Base-by-base conservation (phyloP, 1,139 yeast genomes). In the Citeromyces siamensis region DNA sequence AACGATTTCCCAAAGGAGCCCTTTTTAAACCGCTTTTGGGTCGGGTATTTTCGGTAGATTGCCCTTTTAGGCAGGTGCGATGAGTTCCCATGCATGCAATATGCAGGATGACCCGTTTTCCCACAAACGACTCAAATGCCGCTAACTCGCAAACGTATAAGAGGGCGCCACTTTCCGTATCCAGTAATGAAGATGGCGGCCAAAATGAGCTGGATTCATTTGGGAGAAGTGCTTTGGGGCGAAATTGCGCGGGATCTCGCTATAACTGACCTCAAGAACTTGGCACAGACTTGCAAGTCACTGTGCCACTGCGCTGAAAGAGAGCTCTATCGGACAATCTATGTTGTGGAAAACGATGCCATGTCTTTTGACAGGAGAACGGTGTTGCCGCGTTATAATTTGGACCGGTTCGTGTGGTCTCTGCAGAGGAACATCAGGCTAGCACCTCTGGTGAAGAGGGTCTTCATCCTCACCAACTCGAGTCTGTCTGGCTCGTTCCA, bases 1-100 rank as follows among this genome's bases (percentile, higher is more conserved):
- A n/a, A n/a, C n/a, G n/a, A n/a, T n/a, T n/a, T n/a, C n/a, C n/a
- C n/a, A n/a, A n/a, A n/a, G n/a, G n/a, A n/a, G n/a, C n/a, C n/a
- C n/a, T n/a, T n/a, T n/a, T n/a, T n/a, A n/a, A n/a, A n/a, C n/a
- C n/a, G n/a, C n/a, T n/a, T n/a, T n/a, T n/a, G n/a, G n/a, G n/a
- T n/a, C 13, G 14, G 28, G 28, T 14, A 14, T 23, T 23, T 23
- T 23, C 28, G 28, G 28, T 14, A n/a, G 6, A 5, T 23, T 23
- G 13, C 28, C 28, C 28, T 5, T n/a, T n/a, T 23, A 23, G 28
- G 28, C 10, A 23, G 10, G 28, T n/a, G 28, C 28, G 28, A 23
- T 23, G 28, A 23, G 28, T 6, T 5, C 5, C n/a, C 10, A 23
- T 23, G 28, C 28, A 23, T 8, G 8, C n/a, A 23, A 23, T 23